Conservation (phyloP, 148 eudicot genomes). For the Beta vulgaris region DNA sequence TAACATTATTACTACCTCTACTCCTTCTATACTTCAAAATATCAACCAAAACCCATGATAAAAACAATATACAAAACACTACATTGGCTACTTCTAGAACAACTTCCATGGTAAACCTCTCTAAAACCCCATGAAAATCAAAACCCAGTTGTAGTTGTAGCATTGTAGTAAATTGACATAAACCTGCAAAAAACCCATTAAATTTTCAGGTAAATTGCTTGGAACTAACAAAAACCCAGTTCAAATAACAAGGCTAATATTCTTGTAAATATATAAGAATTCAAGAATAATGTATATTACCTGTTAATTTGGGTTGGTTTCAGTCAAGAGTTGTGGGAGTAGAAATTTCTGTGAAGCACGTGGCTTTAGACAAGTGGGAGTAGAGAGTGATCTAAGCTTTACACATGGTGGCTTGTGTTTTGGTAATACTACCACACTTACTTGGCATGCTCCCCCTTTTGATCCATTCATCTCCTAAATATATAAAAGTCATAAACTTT, state of each 20-base stretch:
- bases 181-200: constrained; percentile 23
- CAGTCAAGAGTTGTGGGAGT: not conserved
- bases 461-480: constrained; percentile 21
- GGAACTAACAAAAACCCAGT: constrained; percentile 18
- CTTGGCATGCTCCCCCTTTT: constrained; percentile 8
- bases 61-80: constrained; percentile 47
- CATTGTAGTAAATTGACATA: constrained; percentile 21
- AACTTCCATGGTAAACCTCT: constrained; percentile 39
- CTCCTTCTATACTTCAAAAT: constrained; percentile 30
- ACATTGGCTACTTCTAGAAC: constrained; percentile 41
- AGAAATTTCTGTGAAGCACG: constrained; percentile 19
- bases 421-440: no score
- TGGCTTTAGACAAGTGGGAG: constrained; percentile 17
- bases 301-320: constrained; percentile 2
- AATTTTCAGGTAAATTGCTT: not conserved
- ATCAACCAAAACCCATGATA: constrained; percentile 58
- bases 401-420: constrained; percentile 36
- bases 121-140: constrained; percentile 24
- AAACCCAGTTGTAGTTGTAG: constrained; percentile 10
- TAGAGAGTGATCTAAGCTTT: constrained; percentile 21
- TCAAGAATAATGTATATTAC: not conserved
- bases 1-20: constrained; percentile 8
- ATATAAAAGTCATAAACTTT: not conserved
- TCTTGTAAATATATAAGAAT: not conserved
- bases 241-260: not conserved